Conservation (phyloP, 225 moss, liverwort and hornwort species). For the Thuidium tamariscinum region DNA sequence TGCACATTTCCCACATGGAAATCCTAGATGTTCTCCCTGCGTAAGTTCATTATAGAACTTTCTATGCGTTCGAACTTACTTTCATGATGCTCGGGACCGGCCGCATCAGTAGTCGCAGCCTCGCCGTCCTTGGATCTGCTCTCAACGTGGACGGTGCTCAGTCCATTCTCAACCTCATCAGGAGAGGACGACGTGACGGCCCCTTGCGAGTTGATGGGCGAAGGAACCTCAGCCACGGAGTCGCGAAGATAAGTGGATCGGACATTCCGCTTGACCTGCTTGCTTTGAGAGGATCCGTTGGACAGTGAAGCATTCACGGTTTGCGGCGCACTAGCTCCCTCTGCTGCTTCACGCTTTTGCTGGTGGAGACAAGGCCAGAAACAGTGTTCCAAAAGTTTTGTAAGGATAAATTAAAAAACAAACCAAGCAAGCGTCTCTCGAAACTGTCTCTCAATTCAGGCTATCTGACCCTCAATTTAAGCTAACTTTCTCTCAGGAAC, state of each 20-base stretch:
- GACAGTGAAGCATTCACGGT: not conserved
- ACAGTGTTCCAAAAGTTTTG: not conserved
- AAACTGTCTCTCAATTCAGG: not conserved
- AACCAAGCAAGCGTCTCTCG: not conserved
- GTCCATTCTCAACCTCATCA: slow-evolving; percentile 8
- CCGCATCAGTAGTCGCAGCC: not conserved
- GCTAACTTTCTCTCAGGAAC: not conserved
- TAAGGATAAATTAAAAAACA: not conserved
- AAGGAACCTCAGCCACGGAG: not conserved
- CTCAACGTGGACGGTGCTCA: not conserved
- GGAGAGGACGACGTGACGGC: slow-evolving; percentile 24
- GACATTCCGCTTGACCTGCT: slow-evolving; percentile 1
- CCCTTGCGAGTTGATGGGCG: slow-evolving; percentile 20
- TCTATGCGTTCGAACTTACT: not conserved
- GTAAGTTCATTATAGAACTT: not conserved
- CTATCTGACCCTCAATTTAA: not conserved
- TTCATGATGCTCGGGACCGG: slow-evolving; percentile 13
- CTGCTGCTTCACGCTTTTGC: not conserved
- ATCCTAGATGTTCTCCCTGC: not conserved
- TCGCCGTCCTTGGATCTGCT: slow-evolving; percentile 3
- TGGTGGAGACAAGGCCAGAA: not conserved
- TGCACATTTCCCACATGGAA: not conserved
- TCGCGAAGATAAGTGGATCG: not conserved
- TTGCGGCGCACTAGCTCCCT: slow-evolving; percentile 8
- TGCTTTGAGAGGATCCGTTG: slow-evolving; percentile 16